Conservation (phyloP, 257 asterid genomes). For the Phtheirospermum japonicum region DNA sequence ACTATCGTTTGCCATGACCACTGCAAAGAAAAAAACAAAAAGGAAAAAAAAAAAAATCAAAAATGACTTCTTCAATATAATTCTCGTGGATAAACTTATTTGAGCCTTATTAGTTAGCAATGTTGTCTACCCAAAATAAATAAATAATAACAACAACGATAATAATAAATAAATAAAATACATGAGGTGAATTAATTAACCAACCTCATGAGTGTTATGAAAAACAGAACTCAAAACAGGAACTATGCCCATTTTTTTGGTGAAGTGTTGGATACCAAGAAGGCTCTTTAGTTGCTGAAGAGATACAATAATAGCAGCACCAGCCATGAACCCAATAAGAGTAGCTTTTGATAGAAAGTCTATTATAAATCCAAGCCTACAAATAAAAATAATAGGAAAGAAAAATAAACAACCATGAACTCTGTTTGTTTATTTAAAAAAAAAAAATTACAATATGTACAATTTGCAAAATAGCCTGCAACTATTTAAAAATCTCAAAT, state of each 20-base stretch:
- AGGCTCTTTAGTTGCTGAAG: constrained; percentile 11
- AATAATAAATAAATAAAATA: background rate
- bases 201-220: background rate
- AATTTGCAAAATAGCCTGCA: too few species aligned
- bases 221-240: background rate
- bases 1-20: constrained; percentile 90
- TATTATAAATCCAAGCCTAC: constrained; percentile 10
- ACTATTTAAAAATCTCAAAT: too few species aligned
- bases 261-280: constrained; percentile 3
- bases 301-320: constrained; percentile 8
- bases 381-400: background rate
- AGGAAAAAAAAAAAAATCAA: too few species aligned
- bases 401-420: background rate
- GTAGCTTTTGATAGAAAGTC: constrained; percentile 10
- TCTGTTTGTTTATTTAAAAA: too few species aligned
- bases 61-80: too few species aligned
- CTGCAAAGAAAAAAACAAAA: constrained; percentile 50
- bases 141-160: background rate
- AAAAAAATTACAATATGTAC: too few species aligned
- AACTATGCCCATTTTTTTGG: background rate
- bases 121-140: too few species aligned
- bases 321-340: constrained; percentile 2
- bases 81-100: too few species aligned
- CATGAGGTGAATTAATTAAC: too few species aligned
- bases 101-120: too few species aligned